Evolutionary conservation across 73 alveolate genomes (phyloP).

Genomic region (Symbiodinium natans): DNA sequence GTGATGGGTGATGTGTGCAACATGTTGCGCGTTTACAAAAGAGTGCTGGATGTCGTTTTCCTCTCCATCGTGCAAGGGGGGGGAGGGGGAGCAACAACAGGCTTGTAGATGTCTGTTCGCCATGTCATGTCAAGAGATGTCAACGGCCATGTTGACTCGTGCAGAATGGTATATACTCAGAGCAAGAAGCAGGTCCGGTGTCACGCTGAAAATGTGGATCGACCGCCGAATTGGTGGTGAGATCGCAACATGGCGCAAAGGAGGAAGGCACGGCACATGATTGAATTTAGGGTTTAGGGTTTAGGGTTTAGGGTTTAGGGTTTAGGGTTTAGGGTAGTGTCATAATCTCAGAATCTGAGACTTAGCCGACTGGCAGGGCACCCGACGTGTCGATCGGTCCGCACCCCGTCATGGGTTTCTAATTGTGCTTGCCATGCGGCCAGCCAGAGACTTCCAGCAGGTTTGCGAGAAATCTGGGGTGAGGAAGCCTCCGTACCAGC

Average conservation of each 20-base stretch:
- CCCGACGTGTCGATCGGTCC: slow-evolving; percentile 28
- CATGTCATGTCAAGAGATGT: neutral
- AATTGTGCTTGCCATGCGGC: too few relatives aligned
- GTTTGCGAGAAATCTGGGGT: slow-evolving; percentile 10
- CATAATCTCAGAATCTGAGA: too few relatives aligned
- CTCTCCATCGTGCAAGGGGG: neutral
- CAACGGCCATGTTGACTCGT: neutral
- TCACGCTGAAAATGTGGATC: slow-evolving; percentile 84
- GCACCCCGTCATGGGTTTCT: too few relatives aligned
- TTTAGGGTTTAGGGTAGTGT: too few relatives aligned
- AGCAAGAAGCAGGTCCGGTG: slow-evolving; percentile 2
- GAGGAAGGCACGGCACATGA: slow-evolving; percentile 38
- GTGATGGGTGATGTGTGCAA: too few relatives aligned
- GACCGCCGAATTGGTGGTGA: slow-evolving; percentile 92
- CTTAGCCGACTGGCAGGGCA: slow-evolving; percentile 26
- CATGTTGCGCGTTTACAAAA: too few relatives aligned
- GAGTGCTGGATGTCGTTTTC: neutral
- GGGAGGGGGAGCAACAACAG: neutral
- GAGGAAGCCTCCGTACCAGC: neutral
- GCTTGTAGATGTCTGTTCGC: neutral
- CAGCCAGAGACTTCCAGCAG: neutral
- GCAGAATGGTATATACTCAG: neutral
- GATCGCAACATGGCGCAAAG: slow-evolving; percentile 61
- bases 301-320: too few relatives aligned
- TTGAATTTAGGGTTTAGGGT: too few relatives aligned